Evolutionary conservation across 192 early-diverging fungal genomes (phyloP), one percentile per base, ranked within the genome.

Genomic region (Mortierella claussenii): DNA sequence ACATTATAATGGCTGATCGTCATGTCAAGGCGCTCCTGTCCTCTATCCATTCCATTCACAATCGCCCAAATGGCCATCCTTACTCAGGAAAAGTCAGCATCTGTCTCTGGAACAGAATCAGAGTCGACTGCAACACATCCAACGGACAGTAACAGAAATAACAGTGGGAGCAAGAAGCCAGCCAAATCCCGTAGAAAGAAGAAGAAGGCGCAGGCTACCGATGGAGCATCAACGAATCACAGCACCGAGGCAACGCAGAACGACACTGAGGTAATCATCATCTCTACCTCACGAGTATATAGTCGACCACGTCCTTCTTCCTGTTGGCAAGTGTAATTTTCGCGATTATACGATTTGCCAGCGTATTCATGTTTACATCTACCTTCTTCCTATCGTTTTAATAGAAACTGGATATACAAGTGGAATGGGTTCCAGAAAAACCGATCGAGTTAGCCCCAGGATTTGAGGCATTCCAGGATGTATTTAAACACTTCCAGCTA

Each of bases 401-500:
- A 48, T 49, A 74, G 69, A 52, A 51, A 42, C 42, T 76, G 31
- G 40, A 76, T 36, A 46, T 76, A n/a, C 50, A 67, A 46, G 73
- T 76, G 0, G 73, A 76, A 23, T 76, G 73, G 73, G 59, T 76
- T 1, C 44, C 52, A 32, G 73, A 76, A 32, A 60, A 66, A 45
- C 58, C 73, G 0, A 56, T 60, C 34, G 73, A 66, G 26, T 40
- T 76, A 20, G 64, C 63, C 0, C 80, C 80, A 33, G 67, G 68
- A 13, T 82, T 76, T 61, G 81, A 74, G 65, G 59, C 73, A 48
- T 82, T 82, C 40, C 73, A 71, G 55, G 68, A 76, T 51, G 67
- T 82, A 12, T 82, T 82, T 56, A 73, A 78, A 51, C 76, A 79
- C 65, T 82, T 82, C 70, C 65, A 75, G 58, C 37, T 82, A 13